Conservation (phyloP, 2,329 filamentous ascomycete genomes). For the Diaporthe aspalathi region DNA sequence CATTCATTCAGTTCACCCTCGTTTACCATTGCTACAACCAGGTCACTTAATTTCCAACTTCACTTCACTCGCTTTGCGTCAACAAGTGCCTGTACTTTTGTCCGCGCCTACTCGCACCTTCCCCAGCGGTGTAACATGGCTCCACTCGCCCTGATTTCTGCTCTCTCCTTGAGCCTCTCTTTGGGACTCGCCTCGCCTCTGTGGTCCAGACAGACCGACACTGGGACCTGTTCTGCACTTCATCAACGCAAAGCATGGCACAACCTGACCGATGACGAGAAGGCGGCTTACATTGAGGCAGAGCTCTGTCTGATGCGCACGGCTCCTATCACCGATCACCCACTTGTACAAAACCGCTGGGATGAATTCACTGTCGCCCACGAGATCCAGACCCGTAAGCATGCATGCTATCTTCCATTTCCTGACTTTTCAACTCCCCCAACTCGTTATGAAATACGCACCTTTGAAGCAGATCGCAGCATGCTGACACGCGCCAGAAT, state of each 20-base stretch:
- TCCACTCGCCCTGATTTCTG: background rate
- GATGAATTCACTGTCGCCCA: slow-evolving; percentile 50
- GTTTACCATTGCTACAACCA: background rate
- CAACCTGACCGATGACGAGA: slow-evolving; percentile 41
- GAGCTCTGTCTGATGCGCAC: slow-evolving; percentile 48
- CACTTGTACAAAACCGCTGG: slow-evolving; percentile 45
- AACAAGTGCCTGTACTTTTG: background rate
- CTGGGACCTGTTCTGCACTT: background rate
- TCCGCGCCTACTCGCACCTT: too few species aligned
- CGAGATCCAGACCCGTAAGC: slow-evolving; percentile 41
- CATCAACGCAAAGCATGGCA: slow-evolving; percentile 20
- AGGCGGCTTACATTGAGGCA: slow-evolving; percentile 46
- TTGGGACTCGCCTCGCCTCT: background rate
- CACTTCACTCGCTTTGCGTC: background rate
- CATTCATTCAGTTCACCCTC: background rate
- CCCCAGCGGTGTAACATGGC: background rate
- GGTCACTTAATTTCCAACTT: background rate
- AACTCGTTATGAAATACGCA: background rate
- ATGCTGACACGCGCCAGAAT: slow-evolving; percentile 35
- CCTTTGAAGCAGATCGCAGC: fast-evolving
- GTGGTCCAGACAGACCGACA: background rate
- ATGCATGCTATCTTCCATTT: background rate
- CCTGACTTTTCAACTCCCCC: too few species aligned
- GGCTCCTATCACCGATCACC: slow-evolving; percentile 42
- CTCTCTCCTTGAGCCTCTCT: background rate